Evolutionary conservation across 169 alveolate genomes (phyloP).

Genomic region (Plasmodium berghei): DNA sequence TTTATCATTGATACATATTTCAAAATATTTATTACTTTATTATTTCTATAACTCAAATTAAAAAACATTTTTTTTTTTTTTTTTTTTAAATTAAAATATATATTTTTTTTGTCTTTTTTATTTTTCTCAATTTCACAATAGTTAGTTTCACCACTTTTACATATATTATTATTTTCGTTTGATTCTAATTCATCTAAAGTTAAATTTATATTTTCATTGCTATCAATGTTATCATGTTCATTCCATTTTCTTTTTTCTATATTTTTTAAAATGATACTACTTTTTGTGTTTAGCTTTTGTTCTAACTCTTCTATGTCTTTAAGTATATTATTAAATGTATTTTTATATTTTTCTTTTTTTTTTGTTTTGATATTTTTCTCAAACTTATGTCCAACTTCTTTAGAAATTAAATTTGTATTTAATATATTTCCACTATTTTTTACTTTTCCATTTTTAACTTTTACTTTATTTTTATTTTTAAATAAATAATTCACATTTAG

Average conservation of each 20-base stretch:
- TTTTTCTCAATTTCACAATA: too few relatives aligned
- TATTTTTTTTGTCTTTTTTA: too few relatives aligned
- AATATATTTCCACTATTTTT: background rate
- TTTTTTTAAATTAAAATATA: slow-evolving; percentile 1
- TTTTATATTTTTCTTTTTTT: slow-evolving; percentile 4
- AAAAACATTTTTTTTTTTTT: slow-evolving; percentile 26
- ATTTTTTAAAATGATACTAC: slow-evolving; percentile 7
- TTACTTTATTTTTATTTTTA: slow-evolving; percentile 6
- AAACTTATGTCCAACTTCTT: background rate
- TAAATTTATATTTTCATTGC: background rate
- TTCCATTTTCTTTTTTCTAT: slow-evolving; percentile 5
- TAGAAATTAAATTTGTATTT: background rate
- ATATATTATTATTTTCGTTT: background rate
- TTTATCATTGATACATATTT: slow-evolving; percentile 13
- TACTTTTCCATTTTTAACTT: background rate
- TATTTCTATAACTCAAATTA: slow-evolving; percentile 5
- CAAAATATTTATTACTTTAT: slow-evolving; percentile 11
- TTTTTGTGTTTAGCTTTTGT: slow-evolving; percentile 15
- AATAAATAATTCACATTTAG: slow-evolving; percentile 31
- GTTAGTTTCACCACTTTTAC: background rate
- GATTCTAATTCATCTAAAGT: background rate
- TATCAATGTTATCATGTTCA: background rate
- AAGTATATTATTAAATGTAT: slow-evolving; percentile 25
- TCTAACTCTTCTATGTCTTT: slow-evolving; percentile 39
- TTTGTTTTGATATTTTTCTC: background rate